These are phyloP conservation scores for Ulvella scutata DNA, from an alignment of 139 green algal genomes.

Conservation along the genomic window DNA sequence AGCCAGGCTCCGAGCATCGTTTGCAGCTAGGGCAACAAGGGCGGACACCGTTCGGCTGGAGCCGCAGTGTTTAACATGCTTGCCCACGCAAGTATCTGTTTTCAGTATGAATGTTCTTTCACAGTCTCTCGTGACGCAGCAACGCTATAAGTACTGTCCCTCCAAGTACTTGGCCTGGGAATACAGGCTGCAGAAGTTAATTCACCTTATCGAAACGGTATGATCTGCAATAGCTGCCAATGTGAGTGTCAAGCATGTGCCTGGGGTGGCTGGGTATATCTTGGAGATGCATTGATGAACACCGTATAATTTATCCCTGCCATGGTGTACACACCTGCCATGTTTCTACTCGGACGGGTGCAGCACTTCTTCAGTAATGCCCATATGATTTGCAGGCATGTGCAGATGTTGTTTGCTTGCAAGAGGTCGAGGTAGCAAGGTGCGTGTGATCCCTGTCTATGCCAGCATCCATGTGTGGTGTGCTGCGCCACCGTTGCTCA, in stretches of 20 bases:
- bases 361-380: too few species aligned
- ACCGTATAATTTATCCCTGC: too few species aligned
- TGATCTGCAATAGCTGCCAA: neutral
- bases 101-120: neutral
- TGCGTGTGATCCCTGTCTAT: too few species aligned
- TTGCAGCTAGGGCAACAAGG: neutral
- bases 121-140: neutral
- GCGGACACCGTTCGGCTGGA: neutral
- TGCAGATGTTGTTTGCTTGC: neutral
- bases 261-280: neutral
- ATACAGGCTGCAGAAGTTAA: neutral
- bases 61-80: neutral
- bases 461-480: too few species aligned
- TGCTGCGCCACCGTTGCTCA: too few species aligned
- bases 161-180: neutral
- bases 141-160: neutral
- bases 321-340: too few species aligned
- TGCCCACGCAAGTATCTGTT: neutral
- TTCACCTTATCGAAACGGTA: neutral
- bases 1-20: neutral
- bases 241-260: neutral
- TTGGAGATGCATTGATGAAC: too few species aligned
- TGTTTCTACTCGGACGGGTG: too few species aligned
- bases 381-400: neutral
- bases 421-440: neutral